These are phyloP conservation scores for Pseudocercospora fijiensis DNA, from an alignment of 2,329 filamentous ascomycete species.

Conservation along the genomic window DNA sequence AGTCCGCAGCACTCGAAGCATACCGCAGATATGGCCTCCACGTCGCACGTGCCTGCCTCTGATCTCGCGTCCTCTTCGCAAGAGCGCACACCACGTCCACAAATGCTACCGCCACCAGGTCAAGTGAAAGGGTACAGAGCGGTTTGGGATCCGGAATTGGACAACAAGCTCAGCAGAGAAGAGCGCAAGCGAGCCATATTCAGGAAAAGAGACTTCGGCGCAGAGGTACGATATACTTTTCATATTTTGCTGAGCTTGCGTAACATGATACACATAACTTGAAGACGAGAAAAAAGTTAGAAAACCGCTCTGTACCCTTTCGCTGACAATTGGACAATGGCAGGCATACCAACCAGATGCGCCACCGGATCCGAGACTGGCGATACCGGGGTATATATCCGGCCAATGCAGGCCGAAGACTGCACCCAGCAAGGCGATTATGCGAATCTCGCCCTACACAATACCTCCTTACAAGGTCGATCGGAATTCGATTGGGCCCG, in stretches of 20 bases:
- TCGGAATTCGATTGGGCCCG: conserved; percentile 80
- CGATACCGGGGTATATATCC: conserved; percentile 59
- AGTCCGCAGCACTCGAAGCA: conserved; percentile 49
- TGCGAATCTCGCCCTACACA: conserved; percentile 72
- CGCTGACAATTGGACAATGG: conserved; percentile 43
- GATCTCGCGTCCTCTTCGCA: conserved; percentile 38
- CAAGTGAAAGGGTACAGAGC: conserved; percentile 59
- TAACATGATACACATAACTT: conserved; percentile 38
- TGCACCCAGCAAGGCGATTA: conserved; percentile 68
- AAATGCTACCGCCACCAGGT: conserved; percentile 52
- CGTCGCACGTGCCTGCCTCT: conserved; percentile 29
- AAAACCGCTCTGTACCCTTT: conserved; percentile 44
- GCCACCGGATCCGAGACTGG: conserved; percentile 78
- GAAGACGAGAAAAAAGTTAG: conserved; percentile 28
- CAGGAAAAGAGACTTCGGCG: conserved; percentile 40
- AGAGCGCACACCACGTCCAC: conserved; percentile 43
- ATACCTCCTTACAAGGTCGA: conserved; percentile 82
- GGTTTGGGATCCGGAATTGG: conserved; percentile 63
- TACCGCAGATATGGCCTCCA: conserved; percentile 31
- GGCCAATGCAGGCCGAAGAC: conserved; percentile 48
- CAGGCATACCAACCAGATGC: conserved; percentile 66
- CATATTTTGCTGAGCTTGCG: conserved; percentile 41
- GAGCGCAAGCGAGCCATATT: conserved; percentile 46
- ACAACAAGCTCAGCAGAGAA: conserved; percentile 59
- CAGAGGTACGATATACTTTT: conserved; percentile 45